Percentiles rank a stretch among this genome's conserved stretches.
Evolutionary conservation across 495 filamentous ascomycete species (phyloP).

Genomic region (Penicillium goetzii): DNA sequence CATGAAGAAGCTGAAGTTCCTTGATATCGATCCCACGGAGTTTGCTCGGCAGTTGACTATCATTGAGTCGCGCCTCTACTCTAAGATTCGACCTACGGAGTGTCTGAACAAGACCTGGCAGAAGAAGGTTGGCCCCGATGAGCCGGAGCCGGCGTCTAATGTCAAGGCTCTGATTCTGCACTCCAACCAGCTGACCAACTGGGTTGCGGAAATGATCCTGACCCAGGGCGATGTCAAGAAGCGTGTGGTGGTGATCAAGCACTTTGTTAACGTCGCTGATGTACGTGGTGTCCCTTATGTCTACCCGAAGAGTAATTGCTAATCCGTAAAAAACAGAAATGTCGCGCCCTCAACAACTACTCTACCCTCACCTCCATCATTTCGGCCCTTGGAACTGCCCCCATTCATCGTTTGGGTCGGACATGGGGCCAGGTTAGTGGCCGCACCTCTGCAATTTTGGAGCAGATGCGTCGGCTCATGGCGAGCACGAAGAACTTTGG

Average conservation of each 20-base stretch:
- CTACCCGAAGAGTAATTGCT: neutral
- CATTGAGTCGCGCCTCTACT: conserved; percentile 92
- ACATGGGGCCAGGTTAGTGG: conserved; percentile 95
- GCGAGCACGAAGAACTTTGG: conserved; percentile 98
- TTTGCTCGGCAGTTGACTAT: conserved; percentile 97
- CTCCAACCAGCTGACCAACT: conserved; percentile 97
- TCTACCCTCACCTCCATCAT: conserved; percentile 99
- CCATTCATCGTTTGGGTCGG: conserved; percentile 87
- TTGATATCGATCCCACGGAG: conserved; percentile 94
- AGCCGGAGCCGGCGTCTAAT: conserved; percentile 88
- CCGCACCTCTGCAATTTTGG: conserved; percentile 75
- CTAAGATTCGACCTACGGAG: conserved; percentile 92
- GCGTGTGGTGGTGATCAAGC: conserved; percentile 95
- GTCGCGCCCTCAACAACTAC: conserved; percentile 90
- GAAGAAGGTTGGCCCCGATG: conserved; percentile 81
- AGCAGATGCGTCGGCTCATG: conserved; percentile 93
- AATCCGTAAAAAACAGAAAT: conserved; percentile 66
- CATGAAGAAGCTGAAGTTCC: conserved; percentile 99
- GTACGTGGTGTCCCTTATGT: conserved; percentile 44
- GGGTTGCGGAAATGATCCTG: conserved; percentile 99
- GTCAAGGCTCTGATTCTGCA: conserved; percentile 96
- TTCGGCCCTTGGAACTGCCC: conserved; percentile 89
- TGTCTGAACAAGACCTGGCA: conserved; percentile 99
- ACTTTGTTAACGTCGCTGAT: conserved; percentile 95
- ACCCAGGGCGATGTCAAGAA: conserved; percentile 92